Conservation (phyloP, 139 green algal genomes). For the Chlamydomonas applanata region DNA sequence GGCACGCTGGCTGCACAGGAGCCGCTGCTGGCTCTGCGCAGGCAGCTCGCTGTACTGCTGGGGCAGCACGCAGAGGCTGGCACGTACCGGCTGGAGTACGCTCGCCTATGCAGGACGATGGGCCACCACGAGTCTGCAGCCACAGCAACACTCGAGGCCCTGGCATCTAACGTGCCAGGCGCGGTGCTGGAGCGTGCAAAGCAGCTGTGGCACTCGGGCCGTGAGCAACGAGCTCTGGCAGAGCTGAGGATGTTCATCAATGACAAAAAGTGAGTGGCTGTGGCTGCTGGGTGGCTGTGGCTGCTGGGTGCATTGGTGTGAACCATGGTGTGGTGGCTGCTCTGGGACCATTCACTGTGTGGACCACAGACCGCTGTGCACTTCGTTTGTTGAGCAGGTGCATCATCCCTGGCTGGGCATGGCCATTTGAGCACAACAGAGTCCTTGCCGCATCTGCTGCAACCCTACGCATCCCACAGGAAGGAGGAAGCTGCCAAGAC, state of each 20-base stretch:
- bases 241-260: constrained; percentile 48
- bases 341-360: too few relatives aligned
- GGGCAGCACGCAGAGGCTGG: constrained; percentile 57
- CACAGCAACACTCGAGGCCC: constrained; percentile 79
- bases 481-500: not conserved
- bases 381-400: too few relatives aligned
- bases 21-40: constrained; percentile 78
- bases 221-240: constrained; percentile 56
- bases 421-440: too few relatives aligned
- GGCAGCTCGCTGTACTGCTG: constrained; percentile 63
- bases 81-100: constrained; percentile 76
- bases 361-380: too few relatives aligned
- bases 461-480: too few relatives aligned
- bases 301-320: too few relatives aligned
- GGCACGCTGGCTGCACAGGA: constrained; percentile 59
- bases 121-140: constrained; percentile 83
- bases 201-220: constrained; percentile 81
- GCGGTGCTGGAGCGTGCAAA: constrained; percentile 74
- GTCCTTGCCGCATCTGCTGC: too few relatives aligned
- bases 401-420: too few relatives aligned
- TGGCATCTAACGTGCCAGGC: constrained; percentile 38
- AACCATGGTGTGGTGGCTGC: too few relatives aligned
- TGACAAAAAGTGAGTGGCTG: not conserved
- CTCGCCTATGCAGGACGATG: constrained; percentile 75
- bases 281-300: too few relatives aligned